phyloP scores from a whole-genome alignment of 176 grass and related monocot species.

The Oryza glumipatula region DNA sequence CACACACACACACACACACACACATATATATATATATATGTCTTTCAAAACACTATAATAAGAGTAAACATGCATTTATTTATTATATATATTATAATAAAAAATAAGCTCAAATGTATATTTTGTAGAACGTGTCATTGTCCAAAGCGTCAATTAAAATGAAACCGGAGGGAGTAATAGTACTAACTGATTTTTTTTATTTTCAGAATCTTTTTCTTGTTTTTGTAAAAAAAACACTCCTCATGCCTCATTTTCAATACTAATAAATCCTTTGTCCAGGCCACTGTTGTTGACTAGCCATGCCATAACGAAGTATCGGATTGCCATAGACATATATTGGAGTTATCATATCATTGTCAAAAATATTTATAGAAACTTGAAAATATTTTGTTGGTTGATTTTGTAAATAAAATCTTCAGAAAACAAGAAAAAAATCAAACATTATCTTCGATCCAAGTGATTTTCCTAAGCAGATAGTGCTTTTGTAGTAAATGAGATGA shows the following conservation, averaged over 20 bases:
- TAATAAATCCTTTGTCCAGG: neutral
- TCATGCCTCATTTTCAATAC: neutral
- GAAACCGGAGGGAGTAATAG: too few relatives aligned
- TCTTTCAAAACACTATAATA: too few relatives aligned
- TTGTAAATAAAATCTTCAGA: neutral
- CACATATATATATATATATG: too few relatives aligned
- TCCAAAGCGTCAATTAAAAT: too few relatives aligned
- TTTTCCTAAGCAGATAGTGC: neutral
- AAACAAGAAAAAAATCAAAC: neutral
- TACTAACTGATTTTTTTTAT: neutral
- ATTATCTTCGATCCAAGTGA: neutral
- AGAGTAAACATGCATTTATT: too few relatives aligned
- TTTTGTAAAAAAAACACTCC: too few relatives aligned
- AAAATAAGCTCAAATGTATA: too few relatives aligned
- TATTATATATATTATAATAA: too few relatives aligned
- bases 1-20: too few relatives aligned
- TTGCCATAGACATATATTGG: too few relatives aligned
- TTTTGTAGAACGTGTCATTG: too few relatives aligned
- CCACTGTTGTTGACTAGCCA: neutral
- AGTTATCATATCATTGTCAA: neutral
- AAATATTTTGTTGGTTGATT: neutral
- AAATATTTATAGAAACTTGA: neutral
- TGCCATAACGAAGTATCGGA: neutral
- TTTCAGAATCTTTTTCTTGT: neutral
- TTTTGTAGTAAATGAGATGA: neutral